Percentiles rank a stretch among this genome's conserved stretches.
These are phyloP conservation scores for Suhomyces maxii DNA, from an alignment of 1,139 yeast species.

Conservation along the genomic window DNA sequence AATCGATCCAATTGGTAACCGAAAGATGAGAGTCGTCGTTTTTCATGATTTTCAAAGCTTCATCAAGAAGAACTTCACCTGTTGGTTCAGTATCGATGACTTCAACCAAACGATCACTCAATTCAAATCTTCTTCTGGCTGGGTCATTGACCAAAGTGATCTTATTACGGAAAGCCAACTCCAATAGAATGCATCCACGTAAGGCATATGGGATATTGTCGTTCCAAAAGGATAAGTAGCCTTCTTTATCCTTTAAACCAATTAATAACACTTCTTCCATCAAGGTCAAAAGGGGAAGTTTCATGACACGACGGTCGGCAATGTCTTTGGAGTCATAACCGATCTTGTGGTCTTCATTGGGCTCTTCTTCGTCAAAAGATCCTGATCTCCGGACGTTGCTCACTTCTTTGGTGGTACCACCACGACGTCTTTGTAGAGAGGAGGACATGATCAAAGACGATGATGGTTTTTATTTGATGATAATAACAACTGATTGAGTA, in stretches of 20 bases:
- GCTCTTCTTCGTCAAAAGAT: slow-evolving; percentile 13
- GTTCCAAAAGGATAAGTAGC: slow-evolving; percentile 95
- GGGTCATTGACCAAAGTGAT: slow-evolving; percentile 91
- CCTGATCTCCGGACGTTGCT: slow-evolving; percentile 13
- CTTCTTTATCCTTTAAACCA: slow-evolving; percentile 94
- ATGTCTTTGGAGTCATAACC: slow-evolving; percentile 83
- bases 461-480: neutral
- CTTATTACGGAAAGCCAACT: slow-evolving; percentile 86
- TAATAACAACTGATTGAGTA: neutral
- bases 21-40: slow-evolving; percentile 76
- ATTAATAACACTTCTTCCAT: slow-evolving; percentile 95
- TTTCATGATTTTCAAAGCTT: slow-evolving; percentile 87
- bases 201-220: slow-evolving; percentile 95
- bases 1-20: slow-evolving; percentile 91
- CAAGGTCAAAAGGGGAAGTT: slow-evolving; percentile 73
- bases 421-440: slow-evolving; percentile 51
- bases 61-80: slow-evolving; percentile 94
- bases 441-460: slow-evolving; percentile 25
- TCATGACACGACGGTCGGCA: slow-evolving; percentile 45
- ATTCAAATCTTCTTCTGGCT: slow-evolving; percentile 85
- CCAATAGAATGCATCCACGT: slow-evolving; percentile 91
- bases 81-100: slow-evolving; percentile 84
- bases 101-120: slow-evolving; percentile 83
- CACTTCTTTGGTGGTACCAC: slow-evolving; percentile 27
- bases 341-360: slow-evolving; percentile 52